Percentiles rank a stretch among this genome's conserved stretches.
Conservation (phyloP, 805 yeast genomes). For the Starmerella apicola region DNA sequence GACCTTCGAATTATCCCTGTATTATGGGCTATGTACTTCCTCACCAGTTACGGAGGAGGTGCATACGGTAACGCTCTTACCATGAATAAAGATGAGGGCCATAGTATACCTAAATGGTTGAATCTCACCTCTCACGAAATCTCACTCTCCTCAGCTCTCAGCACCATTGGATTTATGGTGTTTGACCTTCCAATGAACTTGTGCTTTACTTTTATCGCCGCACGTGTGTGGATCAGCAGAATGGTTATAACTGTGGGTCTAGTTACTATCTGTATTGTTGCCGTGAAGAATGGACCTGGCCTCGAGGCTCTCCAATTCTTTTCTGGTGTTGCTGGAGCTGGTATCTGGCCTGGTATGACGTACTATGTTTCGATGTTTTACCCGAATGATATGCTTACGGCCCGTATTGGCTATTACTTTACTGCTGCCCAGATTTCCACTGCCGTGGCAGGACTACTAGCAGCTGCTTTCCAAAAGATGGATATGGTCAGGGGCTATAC, state of each 20-base stretch:
- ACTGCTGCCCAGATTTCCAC: constrained; percentile 90
- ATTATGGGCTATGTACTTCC: constrained; percentile 63
- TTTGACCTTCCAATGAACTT: constrained; percentile 85
- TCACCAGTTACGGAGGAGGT: constrained; percentile 64
- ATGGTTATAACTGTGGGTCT: constrained; percentile 66
- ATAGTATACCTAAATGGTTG: constrained; percentile 46
- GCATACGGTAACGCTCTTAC: constrained; percentile 72
- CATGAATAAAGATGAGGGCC: constrained; percentile 53
- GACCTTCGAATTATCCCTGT: constrained; percentile 71
- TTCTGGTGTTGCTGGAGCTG: constrained; percentile 69
- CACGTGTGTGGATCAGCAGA: constrained; percentile 75
- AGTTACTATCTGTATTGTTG: constrained; percentile 62
- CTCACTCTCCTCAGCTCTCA: constrained; percentile 66
- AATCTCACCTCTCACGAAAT: constrained; percentile 43
- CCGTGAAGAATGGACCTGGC: constrained; percentile 44
- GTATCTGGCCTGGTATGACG: constrained; percentile 84
- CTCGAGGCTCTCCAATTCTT: constrained; percentile 60
- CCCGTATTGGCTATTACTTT: constrained; percentile 75
- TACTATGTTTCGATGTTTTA: constrained; percentile 77
- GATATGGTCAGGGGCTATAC: constrained; percentile 55
- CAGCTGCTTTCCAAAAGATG: constrained; percentile 80
- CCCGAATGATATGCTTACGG: constrained; percentile 63
- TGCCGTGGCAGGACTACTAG: constrained; percentile 74
- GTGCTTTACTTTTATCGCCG: constrained; percentile 68
- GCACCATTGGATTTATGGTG: constrained; percentile 70